These are phyloP conservation scores for Eucalyptus decipiens DNA, from an alignment of 345 rosid genomes.

Conservation along the genomic window DNA sequence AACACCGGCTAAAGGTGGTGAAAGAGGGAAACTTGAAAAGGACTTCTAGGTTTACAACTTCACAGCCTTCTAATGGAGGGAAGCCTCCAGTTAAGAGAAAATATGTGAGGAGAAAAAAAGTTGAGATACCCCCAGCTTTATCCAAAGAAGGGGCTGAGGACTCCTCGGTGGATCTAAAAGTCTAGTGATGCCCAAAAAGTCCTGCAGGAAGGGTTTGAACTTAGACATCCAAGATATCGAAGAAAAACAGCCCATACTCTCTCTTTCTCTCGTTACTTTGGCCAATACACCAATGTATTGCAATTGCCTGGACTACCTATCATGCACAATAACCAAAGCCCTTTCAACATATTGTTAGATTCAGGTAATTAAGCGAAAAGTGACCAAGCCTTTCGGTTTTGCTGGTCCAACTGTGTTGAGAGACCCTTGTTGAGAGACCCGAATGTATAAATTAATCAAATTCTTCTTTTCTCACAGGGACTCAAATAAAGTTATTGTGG, in stretches of 20 bases:
- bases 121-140: not conserved
- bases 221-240: constrained; percentile 8
- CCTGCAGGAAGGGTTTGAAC: constrained; percentile 40
- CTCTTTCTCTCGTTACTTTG: not conserved
- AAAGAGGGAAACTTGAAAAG: constrained; percentile 37
- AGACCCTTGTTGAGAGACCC: not conserved
- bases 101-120: constrained; percentile 16
- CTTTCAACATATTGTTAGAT: not conserved
- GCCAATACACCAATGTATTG: constrained; percentile 3
- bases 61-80: constrained; percentile 12
- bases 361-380: constrained; percentile 14
- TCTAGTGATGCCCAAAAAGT: constrained; percentile 6
- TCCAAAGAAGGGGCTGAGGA: constrained; percentile 13
- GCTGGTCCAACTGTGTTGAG: not conserved
- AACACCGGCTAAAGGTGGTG: constrained; percentile 67
- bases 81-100: constrained; percentile 40
- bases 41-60: constrained; percentile 15
- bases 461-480: constrained; percentile 14
- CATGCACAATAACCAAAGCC: constrained; percentile 3
- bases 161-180: constrained; percentile 5
- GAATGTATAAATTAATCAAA: not conserved
- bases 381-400: not conserved
- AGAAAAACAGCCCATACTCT: not conserved
- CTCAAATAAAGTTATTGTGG: constrained; percentile 23
- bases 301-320: constrained; percentile 13